Base-by-base conservation (phyloP, 139 green algal genomes). In the Coelastrella sp. region DNA sequence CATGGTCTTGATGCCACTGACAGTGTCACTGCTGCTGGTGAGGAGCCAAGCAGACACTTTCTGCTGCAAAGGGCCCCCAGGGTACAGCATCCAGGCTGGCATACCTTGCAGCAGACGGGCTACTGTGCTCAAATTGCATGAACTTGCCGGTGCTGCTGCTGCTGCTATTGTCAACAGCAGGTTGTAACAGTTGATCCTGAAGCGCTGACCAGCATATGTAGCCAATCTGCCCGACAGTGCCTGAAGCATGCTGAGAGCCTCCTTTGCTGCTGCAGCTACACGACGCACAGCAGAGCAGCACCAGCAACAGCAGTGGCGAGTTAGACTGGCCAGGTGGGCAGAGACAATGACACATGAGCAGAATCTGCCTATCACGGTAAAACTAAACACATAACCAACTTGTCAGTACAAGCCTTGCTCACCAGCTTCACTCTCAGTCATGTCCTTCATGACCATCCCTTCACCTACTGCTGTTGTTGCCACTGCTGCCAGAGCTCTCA, bases 401-500 rank as follows among this genome's bases (percentile, higher is more conserved):
- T 53, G 59, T 13, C 59, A 3, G 25, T 67, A 19, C 25, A 67
- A 32, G 59, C 19, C 9, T 60, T 35, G 13, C 34, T 50, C 37
- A 62, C 72, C 41, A 40, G 72, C 72, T 63, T 15, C 72, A 35
- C 27, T n/a, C 45, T 27, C 72, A 62, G n/a, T 35, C 35, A 71
- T 13, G 17, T 67, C 50, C 3, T 35, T 30, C 73, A 81, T 37
- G 35, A 84, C 11, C 27, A 21, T 43, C 7, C 35, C 9, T 13
- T 40, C 6, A 43, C 7, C 76, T 53, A 13, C 53, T 13, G 15
- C 77, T 73, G 53, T 40, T 45, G 50, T 59, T 74, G 78, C 78
- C 62, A 37, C 60, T 74, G 78, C 78, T 75, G 78, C 78, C 62
- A 75, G 53, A 25, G 40, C 78, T 60, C 27, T 43, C 78, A 84